These are phyloP conservation scores for Chaetomium olivaceum DNA, from an alignment of 2,329 filamentous ascomycete species.

Conservation along the genomic window DNA sequence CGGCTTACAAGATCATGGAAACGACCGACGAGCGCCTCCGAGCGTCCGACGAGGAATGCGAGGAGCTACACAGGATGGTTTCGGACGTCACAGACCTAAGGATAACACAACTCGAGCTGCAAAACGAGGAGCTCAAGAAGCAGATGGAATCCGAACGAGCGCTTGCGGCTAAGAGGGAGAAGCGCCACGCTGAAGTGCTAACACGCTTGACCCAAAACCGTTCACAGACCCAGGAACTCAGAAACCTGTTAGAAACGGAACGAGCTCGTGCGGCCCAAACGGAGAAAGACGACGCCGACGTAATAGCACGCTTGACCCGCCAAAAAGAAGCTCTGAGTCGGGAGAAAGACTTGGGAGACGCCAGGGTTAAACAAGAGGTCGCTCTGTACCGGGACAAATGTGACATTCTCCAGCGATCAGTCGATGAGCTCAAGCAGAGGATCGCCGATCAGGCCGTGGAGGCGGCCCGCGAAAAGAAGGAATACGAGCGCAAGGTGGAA, in stretches of 20 bases:
- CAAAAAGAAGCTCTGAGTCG: background rate
- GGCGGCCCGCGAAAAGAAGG: background rate
- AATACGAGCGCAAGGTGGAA: background rate
- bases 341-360: background rate
- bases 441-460: background rate
- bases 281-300: background rate
- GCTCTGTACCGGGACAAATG: background rate
- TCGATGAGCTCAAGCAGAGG: conserved; percentile 10
- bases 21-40: background rate
- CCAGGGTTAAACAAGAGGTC: background rate
- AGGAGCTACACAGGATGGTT: background rate
- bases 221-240: background rate
- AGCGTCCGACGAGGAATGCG: background rate
- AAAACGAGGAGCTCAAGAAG: background rate
- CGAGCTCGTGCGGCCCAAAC: background rate
- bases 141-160: background rate
- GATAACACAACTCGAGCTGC: background rate
- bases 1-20: background rate
- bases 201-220: background rate
- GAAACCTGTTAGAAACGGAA: background rate
- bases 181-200: background rate
- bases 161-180: background rate
- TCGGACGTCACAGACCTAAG: background rate
- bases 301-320: background rate
- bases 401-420: background rate